Evolutionary conservation across 2,329 filamentous ascomycete genomes (phyloP), one percentile per base, ranked within the genome.

Genomic region (Fusarium torreyae): DNA sequence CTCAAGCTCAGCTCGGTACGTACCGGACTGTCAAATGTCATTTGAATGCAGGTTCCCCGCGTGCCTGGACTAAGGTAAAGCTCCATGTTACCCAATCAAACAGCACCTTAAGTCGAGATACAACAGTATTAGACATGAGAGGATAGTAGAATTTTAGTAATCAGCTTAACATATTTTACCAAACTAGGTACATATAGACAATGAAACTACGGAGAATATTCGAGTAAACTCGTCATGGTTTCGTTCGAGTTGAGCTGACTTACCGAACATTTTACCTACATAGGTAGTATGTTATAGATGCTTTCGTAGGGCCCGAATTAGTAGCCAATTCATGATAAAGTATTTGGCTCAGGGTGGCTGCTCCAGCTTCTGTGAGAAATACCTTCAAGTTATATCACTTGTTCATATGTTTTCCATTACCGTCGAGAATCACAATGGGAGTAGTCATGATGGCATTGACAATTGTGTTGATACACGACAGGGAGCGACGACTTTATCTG

Each of bases 1-100:
- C 63, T 73, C 70, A 67, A 73, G 63, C 60, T 68, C 33, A 57
- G 59, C 60, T 74, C 58, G 53, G 61, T 66, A 62, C 62, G 59
- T 67, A 66, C 58, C 70, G 20, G 20, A 33, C 58, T 61, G 65
- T 65, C 59, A 66, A 61, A 31, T 31, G 28, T 31, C 28, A 31
- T 31, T 51, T 54, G 40, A 60, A 65, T 66, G 64, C 59, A 69
- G 50, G 44, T 51, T 66, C 53, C 54, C 60, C 65, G 60, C 65
- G 50, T 68, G 40, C 38, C 31, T 38, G 31, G 51, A 44, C n/a
- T 43, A 50, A 44, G 34, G 34, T 17, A 34, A 49, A 22, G 15
- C 11, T 31, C 38, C 7, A 40, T 7, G 20, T 20, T 31, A n/a
- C 28, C 61, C 52, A 64, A 64, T 64, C 52, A 59, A 22, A 13